Percentiles rank a stretch among this genome's conserved stretches.
phyloP scores from a whole-genome alignment of 768 basidiomycete species.

The Kwoniella sp. region DNA sequence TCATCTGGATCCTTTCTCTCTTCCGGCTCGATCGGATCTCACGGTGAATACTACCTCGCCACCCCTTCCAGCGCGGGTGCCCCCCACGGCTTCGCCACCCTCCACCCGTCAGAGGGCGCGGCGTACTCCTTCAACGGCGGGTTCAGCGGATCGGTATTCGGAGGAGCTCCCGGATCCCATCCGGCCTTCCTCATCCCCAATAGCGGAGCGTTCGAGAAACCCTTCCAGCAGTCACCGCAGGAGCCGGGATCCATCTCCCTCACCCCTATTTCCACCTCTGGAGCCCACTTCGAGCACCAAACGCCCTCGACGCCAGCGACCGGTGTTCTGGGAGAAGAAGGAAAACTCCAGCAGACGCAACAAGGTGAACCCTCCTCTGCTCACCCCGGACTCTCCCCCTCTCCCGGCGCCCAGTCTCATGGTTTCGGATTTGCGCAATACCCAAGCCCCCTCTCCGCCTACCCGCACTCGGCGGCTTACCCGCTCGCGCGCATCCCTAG shows the following conservation, averaged over 20 bases:
- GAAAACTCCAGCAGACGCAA: slow-evolving; percentile 1
- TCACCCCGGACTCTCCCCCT: slow-evolving; percentile 9
- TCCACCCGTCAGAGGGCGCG: slow-evolving; percentile 46
- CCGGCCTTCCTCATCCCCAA: slow-evolving; percentile 2
- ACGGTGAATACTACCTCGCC: slow-evolving; percentile 30
- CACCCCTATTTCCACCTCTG: slow-evolving; percentile 18
- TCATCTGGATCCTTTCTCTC: slow-evolving; percentile 21
- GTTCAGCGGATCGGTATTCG: slow-evolving; percentile 18
- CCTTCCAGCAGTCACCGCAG: slow-evolving; percentile 14
- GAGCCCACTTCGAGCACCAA: slow-evolving; percentile 9
- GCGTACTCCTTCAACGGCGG: slow-evolving; percentile 41
- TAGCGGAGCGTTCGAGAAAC: slow-evolving; percentile 7
- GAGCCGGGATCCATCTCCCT: slow-evolving; percentile 12
- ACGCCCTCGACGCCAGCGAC: slow-evolving; percentile 13
- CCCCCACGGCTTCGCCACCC: slow-evolving; percentile 51
- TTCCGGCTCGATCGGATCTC: slow-evolving; percentile 19
- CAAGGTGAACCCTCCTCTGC: slow-evolving; percentile 6
- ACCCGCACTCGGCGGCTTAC: slow-evolving; percentile 20
- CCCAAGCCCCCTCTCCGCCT: slow-evolving; percentile 15
- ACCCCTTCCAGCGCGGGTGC: slow-evolving; percentile 22
- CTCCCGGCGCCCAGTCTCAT: slow-evolving; percentile 17
- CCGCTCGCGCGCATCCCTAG: slow-evolving; percentile 33
- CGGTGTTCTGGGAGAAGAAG: slow-evolving; percentile 2
- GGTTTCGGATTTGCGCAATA: slow-evolving; percentile 18
- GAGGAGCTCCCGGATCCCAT: slow-evolving; percentile 17